phyloP scores from a whole-genome alignment of 805 yeast species.

The Nakazawaea wyomingensis region DNA sequence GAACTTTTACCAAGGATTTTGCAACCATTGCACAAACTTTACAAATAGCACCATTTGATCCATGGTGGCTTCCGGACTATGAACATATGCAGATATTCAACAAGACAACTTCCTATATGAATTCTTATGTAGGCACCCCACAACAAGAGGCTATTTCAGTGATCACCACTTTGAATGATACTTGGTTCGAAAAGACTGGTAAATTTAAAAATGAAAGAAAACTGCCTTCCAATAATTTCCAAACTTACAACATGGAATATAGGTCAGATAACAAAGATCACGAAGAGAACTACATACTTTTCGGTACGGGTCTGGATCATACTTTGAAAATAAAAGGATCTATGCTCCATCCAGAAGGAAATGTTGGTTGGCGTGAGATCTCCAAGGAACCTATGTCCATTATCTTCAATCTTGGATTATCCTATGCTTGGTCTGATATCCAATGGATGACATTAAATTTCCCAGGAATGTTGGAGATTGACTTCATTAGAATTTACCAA shows the following conservation, averaged over 20 bases:
- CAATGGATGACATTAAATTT: slow-evolving; percentile 31
- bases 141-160: slow-evolving; percentile 36
- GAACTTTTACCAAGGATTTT: slow-evolving; percentile 21
- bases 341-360: slow-evolving; percentile 34
- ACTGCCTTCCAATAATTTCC: slow-evolving; percentile 19
- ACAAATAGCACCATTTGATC: slow-evolving; percentile 40
- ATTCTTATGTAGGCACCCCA: slow-evolving; percentile 33
- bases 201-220: slow-evolving; percentile 5
- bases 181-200: slow-evolving; percentile 30
- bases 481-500: slow-evolving; percentile 37
- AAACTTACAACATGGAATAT: slow-evolving; percentile 32
- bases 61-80: slow-evolving; percentile 38
- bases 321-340: slow-evolving; percentile 27
- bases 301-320: slow-evolving; percentile 26
- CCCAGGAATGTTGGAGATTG: slow-evolving; percentile 33
- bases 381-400: slow-evolving; percentile 84
- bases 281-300: slow-evolving; percentile 29
- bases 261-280: slow-evolving; percentile 20
- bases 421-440: slow-evolving; percentile 43
- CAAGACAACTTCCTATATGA: slow-evolving; percentile 28
- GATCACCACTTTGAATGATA: slow-evolving; percentile 28
- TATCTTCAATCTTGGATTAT: slow-evolving; percentile 73
- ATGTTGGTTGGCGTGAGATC: slow-evolving; percentile 69
- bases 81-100: slow-evolving; percentile 27
- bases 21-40: slow-evolving; percentile 30